phyloP scores from a whole-genome alignment of 352 stramenopile genomes.

The Pythium volutum region DNA sequence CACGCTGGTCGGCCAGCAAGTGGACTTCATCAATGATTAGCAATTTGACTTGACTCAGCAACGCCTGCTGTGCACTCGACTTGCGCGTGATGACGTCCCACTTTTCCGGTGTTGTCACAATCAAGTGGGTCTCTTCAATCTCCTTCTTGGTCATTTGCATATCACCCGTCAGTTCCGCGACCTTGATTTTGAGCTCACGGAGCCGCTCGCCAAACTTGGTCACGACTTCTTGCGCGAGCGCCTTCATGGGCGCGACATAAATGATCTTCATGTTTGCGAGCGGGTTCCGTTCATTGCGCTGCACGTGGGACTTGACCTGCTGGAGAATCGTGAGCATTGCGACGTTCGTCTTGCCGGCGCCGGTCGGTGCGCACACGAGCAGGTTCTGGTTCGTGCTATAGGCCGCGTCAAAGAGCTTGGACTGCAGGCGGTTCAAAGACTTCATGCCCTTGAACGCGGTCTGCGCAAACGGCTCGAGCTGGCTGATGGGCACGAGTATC shows the following conservation, averaged over 20 bases:
- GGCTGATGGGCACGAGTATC: conserved; percentile 56
- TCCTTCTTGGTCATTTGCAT: conserved; percentile 98
- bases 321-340: conserved; percentile 97
- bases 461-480: conserved; percentile 71
- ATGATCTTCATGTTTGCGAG: conserved; percentile 92
- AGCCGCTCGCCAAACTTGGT: conserved; percentile 95
- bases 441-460: conserved; percentile 74
- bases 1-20: conserved; percentile 97
- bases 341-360: conserved; percentile 99
- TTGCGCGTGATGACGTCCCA: conserved; percentile 99
- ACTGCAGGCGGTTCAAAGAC: conserved; percentile 97
- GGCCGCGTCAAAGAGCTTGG: conserved; percentile 94
- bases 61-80: conserved; percentile 86
- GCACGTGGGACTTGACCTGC: conserved; percentile 79
- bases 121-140: conserved; percentile 94
- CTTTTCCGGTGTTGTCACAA: conserved; percentile 99
- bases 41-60: conserved; percentile 91
- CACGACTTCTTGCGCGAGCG: conserved; percentile 98
- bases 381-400: conserved; percentile 97
- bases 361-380: conserved; percentile 91
- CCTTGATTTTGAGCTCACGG: conserved; percentile 53
- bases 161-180: conserved; percentile 96
- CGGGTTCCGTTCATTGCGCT: conserved; percentile 34
- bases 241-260: conserved; percentile 98
- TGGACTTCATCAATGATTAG: conserved; percentile 99